Conservation (phyloP, 176 grass and related monocot species). For the Oryza glumipatula region DNA sequence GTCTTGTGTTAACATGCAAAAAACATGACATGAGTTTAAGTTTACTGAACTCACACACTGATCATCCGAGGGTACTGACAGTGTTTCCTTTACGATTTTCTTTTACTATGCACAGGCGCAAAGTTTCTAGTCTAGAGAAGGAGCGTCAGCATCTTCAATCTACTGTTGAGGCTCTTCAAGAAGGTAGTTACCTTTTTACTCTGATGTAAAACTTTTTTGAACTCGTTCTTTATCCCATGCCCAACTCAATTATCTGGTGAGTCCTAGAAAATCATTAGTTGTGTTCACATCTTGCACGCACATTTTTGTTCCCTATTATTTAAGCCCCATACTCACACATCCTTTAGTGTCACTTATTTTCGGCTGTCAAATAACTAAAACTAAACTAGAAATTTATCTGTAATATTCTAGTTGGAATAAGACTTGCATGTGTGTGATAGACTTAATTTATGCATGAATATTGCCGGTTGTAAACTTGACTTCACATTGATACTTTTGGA, state of each 20-base stretch:
- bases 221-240: background rate
- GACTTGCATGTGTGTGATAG: background rate
- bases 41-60: slow-evolving; percentile 14
- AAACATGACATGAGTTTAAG: background rate
- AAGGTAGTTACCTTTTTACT: slow-evolving; percentile 58
- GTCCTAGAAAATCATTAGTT: slow-evolving; percentile 15
- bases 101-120: slow-evolving; percentile 64
- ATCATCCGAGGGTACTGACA: slow-evolving; percentile 20
- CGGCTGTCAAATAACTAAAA: background rate
- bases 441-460: background rate
- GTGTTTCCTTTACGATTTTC: background rate
- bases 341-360: slow-evolving; percentile 13
- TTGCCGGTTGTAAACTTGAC: background rate
- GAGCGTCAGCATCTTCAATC: slow-evolving; percentile 95
- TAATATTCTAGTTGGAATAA: background rate
- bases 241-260: background rate
- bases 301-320: slow-evolving; percentile 14
- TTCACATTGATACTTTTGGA: slow-evolving; percentile 30
- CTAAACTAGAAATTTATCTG: background rate
- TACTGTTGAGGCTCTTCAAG: slow-evolving; percentile 89
- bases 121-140: slow-evolving; percentile 90
- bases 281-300: background rate
- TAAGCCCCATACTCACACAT: slow-evolving; percentile 7
- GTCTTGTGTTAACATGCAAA: slow-evolving; percentile 5
- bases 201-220: background rate